Conservation (phyloP, 768 basidiomycete genomes). For the Suillus bovinus region DNA sequence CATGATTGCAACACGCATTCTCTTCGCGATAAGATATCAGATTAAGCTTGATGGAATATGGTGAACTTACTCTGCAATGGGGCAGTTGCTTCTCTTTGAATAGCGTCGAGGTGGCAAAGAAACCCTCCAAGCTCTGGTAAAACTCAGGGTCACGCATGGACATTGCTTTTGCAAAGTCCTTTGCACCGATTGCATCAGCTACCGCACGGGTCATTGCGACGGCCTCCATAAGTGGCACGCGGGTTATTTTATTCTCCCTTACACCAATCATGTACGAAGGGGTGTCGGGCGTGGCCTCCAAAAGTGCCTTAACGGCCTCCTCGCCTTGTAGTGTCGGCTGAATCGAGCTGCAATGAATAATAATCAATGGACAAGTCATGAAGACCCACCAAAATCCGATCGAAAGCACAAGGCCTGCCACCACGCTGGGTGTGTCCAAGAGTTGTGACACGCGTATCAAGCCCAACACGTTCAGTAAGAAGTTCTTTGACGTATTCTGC, state of each 20-base stretch:
- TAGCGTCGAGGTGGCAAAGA: conserved; percentile 69
- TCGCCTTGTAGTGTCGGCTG: conserved; percentile 97
- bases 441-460: conserved; percentile 96
- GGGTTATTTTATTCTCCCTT: conserved; percentile 91
- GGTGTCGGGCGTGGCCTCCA: conserved; percentile 83
- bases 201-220: conserved; percentile 91
- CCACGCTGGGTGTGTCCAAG: conserved; percentile 97
- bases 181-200: conserved; percentile 74
- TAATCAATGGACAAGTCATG: neutral
- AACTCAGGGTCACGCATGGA: conserved; percentile 91
- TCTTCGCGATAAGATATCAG: conserved; percentile 39
- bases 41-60: neutral
- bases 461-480: conserved; percentile 79
- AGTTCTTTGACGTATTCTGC: conserved; percentile 91
- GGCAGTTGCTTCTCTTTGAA: conserved; percentile 56
- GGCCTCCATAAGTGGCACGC: conserved; percentile 90
- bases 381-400: conserved; percentile 79
- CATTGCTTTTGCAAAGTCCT: conserved; percentile 87
- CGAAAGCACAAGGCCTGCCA: conserved; percentile 89
- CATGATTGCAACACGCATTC: conserved; percentile 79
- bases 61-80: conserved; percentile 40
- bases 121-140: conserved; percentile 82
- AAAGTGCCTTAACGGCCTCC: conserved; percentile 86
- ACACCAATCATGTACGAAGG: conserved; percentile 99
- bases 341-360: conserved; percentile 1